phyloP scores from a whole-genome alignment of 2,329 filamentous ascomycete genomes.

The Exutisphaerella laricina region DNA sequence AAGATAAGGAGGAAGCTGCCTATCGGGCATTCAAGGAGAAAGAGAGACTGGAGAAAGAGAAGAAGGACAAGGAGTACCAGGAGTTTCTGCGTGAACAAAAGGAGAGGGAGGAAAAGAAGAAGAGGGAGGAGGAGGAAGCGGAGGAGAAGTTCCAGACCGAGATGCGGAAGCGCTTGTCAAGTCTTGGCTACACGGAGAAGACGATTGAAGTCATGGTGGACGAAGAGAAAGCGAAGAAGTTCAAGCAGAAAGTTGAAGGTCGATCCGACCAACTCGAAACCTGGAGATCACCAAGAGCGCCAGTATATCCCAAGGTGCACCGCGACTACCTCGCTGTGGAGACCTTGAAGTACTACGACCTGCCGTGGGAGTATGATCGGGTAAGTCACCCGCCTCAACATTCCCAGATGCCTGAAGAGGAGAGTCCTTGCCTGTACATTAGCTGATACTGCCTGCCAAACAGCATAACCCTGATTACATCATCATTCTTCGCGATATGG shows the following conservation, averaged over 20 bases:
- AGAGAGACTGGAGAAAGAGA: conserved; percentile 36
- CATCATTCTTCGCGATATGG: conserved; percentile 47
- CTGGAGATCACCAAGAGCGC: conserved; percentile 21
- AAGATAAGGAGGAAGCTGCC: conserved; percentile 35
- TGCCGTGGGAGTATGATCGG: conserved; percentile 44
- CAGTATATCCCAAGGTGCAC: conserved; percentile 45
- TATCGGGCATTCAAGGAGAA: conserved; percentile 26
- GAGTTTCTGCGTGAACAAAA: conserved; percentile 64
- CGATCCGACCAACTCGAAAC: conserved; percentile 12
- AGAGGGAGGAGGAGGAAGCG: conserved; percentile 26
- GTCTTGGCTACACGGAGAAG: conserved; percentile 43
- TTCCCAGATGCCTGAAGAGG: too few species aligned
- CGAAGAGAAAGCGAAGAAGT: conserved; percentile 41
- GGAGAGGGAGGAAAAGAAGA: conserved; percentile 45
- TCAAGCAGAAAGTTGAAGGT: conserved; percentile 21
- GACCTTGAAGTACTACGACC: conserved; percentile 44
- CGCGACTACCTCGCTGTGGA: conserved; percentile 43
- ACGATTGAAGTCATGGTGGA: conserved; percentile 46
- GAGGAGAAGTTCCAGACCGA: conserved; percentile 40
- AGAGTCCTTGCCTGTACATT: conserved; percentile 6
- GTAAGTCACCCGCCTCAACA: conserved; percentile 34
- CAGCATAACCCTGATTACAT: conserved; percentile 44
- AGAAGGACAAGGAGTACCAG: conserved; percentile 39
- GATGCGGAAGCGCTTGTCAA: conserved; percentile 42
- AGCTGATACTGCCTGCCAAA: conserved; percentile 9